Percentiles rank a stretch among this genome's conserved stretches.
These are phyloP conservation scores for Naganishia vishniacii DNA, from an alignment of 768 basidiomycete species.

Conservation along the genomic window DNA sequence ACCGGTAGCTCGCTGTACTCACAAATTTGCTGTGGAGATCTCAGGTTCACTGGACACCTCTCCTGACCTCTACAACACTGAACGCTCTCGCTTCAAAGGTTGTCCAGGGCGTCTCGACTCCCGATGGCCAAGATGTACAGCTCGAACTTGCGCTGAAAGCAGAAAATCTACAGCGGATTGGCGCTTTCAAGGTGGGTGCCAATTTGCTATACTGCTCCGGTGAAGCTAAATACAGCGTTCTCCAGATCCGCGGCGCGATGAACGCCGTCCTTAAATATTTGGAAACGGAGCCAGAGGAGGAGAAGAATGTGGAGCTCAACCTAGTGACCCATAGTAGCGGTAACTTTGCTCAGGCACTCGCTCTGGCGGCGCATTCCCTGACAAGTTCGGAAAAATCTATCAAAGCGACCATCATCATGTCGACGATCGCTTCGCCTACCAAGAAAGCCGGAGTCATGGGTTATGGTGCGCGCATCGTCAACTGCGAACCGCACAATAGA, in stretches of 20 bases:
- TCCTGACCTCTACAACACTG: slow-evolving; percentile 19
- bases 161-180: slow-evolving; percentile 22
- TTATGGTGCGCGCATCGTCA: slow-evolving; percentile 18
- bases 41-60: slow-evolving; percentile 15
- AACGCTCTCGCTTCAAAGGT: slow-evolving; percentile 8
- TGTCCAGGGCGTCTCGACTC: neutral
- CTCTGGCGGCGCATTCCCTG: neutral
- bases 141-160: slow-evolving; percentile 18
- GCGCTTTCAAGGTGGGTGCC: neutral
- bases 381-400: neutral
- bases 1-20: no score
- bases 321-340: slow-evolving; percentile 22
- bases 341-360: slow-evolving; percentile 24
- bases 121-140: neutral
- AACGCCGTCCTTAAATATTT: slow-evolving; percentile 23
- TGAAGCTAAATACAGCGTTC: neutral
- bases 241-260: slow-evolving; percentile 16
- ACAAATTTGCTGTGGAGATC: neutral
- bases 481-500: slow-evolving; percentile 12
- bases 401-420: slow-evolving; percentile 25
- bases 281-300: slow-evolving; percentile 2
- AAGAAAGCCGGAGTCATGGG: slow-evolving; percentile 16
- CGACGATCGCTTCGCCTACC: neutral
- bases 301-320: slow-evolving; percentile 3
- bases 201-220: no score